phyloP scores from a whole-genome alignment of 306 rosid species.

The Mimosa pudica region DNA sequence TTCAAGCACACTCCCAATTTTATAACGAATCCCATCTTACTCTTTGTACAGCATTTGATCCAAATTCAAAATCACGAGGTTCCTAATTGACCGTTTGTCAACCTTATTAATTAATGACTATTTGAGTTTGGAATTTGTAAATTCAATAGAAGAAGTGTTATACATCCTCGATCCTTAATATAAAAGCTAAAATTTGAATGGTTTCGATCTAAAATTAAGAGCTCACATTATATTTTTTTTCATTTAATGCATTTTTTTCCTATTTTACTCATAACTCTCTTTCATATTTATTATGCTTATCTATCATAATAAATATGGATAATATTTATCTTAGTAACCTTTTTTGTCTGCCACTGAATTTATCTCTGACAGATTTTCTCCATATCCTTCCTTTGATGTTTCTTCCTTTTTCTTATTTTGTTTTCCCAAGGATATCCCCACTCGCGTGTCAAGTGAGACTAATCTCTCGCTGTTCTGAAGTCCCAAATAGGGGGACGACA shows the following conservation, averaged over 20 bases:
- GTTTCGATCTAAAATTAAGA: too few relatives aligned
- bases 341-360: background rate
- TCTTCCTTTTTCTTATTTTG: background rate
- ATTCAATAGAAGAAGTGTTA: background rate
- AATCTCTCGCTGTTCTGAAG: too few relatives aligned
- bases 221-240: too few relatives aligned
- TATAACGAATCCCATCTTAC: background rate
- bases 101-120: background rate
- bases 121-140: background rate
- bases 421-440: too few relatives aligned
- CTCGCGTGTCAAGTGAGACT: too few relatives aligned
- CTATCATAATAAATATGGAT: too few relatives aligned
- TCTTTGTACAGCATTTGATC: background rate
- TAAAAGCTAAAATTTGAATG: too few relatives aligned
- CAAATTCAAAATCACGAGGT: background rate
- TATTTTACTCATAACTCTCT: too few relatives aligned
- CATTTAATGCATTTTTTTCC: too few relatives aligned
- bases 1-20: conserved; percentile 20
- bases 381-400: background rate
- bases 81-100: background rate
- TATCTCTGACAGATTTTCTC: background rate
- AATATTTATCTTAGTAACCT: too few relatives aligned
- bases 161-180: background rate
- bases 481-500: too few relatives aligned
- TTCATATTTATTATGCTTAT: too few relatives aligned